These are phyloP conservation scores for Recurvomyces mirabilis DNA, from an alignment of 495 filamentous ascomycete genomes.

Conservation along the genomic window DNA sequence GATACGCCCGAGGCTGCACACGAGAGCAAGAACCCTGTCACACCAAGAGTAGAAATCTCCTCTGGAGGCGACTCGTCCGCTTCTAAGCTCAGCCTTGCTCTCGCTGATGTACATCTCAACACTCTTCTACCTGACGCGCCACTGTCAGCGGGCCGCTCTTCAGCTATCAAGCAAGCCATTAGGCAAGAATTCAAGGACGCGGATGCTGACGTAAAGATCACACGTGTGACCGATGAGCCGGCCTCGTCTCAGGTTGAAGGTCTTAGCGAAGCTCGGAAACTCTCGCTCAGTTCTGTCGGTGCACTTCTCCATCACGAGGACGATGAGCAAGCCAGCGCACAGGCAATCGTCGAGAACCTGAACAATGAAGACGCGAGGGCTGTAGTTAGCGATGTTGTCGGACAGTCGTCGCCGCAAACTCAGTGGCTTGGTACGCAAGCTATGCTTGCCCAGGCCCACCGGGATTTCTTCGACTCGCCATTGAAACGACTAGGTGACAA, in stretches of 20 bases:
- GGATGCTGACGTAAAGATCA: slow-evolving; percentile 7
- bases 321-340: too few species aligned
- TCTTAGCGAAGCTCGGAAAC: not conserved
- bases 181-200: not conserved
- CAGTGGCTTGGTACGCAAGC: slow-evolving; percentile 18
- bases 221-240: not conserved
- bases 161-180: slow-evolving; percentile 4
- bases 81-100: slow-evolving; percentile 7
- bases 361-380: not conserved
- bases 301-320: too few species aligned
- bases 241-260: slow-evolving; percentile 4
- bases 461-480: slow-evolving; percentile 12
- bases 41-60: slow-evolving; percentile 17
- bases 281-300: not conserved
- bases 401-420: slow-evolving; percentile 1
- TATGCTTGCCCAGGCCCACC: slow-evolving; percentile 13
- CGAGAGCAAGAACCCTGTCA: too few species aligned
- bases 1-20: too few species aligned
- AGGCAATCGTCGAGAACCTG: not conserved
- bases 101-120: slow-evolving; percentile 14
- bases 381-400: not conserved
- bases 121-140: slow-evolving; percentile 1
- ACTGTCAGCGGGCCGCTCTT: not conserved
- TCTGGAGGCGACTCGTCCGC: slow-evolving; percentile 13
- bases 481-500: not conserved